Evolutionary conservation across 2,329 filamentous ascomycete species (phyloP).

Genomic region (Phialophora tarda): DNA sequence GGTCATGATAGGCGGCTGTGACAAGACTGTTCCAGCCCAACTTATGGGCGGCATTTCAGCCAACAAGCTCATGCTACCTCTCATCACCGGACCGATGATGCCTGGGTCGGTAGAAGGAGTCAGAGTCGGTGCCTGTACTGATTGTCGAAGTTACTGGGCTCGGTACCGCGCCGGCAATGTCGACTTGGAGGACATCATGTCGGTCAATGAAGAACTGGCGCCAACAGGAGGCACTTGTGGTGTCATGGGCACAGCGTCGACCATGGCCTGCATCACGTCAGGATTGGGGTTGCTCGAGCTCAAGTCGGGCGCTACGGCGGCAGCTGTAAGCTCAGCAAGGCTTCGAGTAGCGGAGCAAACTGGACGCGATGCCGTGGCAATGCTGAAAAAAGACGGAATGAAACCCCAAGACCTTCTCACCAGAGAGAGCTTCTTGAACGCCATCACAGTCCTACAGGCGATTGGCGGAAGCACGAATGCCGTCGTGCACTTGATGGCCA

Average conservation of each 20-base stretch:
- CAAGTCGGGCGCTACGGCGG: constrained; percentile 56
- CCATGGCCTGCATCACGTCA: constrained; percentile 61
- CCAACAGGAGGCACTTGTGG: constrained; percentile 65
- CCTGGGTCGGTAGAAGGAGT: constrained; percentile 66
- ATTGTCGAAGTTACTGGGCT: constrained; percentile 77
- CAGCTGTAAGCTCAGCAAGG: constrained; percentile 59
- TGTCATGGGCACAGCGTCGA: constrained; percentile 64
- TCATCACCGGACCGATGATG: constrained; percentile 77
- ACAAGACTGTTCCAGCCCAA: constrained; percentile 76
- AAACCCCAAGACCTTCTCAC: constrained; percentile 61
- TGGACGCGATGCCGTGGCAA: constrained; percentile 56
- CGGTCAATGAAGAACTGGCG: constrained; percentile 73
- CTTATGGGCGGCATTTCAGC: constrained; percentile 77
- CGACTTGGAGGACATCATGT: constrained; percentile 73
- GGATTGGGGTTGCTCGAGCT: constrained; percentile 61
- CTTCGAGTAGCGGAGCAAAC: constrained; percentile 62
- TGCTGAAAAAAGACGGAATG: constrained; percentile 53
- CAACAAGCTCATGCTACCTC: constrained; percentile 71
- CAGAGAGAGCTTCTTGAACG: constrained; percentile 61
- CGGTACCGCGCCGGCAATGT: constrained; percentile 68
- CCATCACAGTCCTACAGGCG: constrained; percentile 60
- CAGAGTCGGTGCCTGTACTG: constrained; percentile 74
- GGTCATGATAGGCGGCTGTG: constrained; percentile 72
- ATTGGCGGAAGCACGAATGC: constrained; percentile 64
- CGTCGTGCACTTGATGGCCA: constrained; percentile 61